Evolutionary conservation across 345 rosid genomes (phyloP), one percentile per base, ranked within the genome.

Genomic region (Corchorus olitorius): DNA sequence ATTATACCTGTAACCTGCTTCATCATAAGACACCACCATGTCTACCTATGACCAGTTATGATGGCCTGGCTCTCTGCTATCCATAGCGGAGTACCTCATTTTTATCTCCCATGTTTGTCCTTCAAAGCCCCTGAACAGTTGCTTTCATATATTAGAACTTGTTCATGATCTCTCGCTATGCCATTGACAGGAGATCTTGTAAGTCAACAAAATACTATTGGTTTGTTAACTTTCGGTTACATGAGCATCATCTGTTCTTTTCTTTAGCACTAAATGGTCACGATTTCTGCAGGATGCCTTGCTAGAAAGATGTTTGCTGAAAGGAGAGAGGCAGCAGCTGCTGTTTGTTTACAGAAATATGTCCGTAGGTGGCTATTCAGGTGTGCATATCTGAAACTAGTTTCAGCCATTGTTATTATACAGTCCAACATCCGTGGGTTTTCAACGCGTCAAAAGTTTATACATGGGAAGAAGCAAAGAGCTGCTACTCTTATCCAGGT

Each of bases 401-500:
- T 80, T 39, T 87, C 86, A 27, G 93, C 94, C 72, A 83, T 89
- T 75, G 65, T 87, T 75, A 58, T 79, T 73, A 70, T 96, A 37
- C 98, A 96, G 86, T 88, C 97, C 72, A 80, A 77, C 77, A 84
- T 96, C 63, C 89, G 88, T 55, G 92, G 92, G 79, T 85, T 89
- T 84, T 88, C 84, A 80, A 78, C 84, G 72, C 91, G 93, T 54
- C 78, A 82, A 75, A 88, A 78, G 71, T 91, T 88, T 83, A 56
- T 88, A 72, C 79, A 76, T 66, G 80, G 65, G 75, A 96, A 85
- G 93, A 85, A 84, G 78, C 86, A 81, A n/a, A 86, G 83, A 82
- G 94, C 98, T 83, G 93, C 97, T 12, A 63, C 79, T 33, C 48
- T 88, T 11, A 92, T 96, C 83, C 98, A 93, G 99, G 99, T 93